A percentile compares a stretch with the other conserved stretches of the same genome.
Evolutionary conservation across 2,329 filamentous ascomycete species (phyloP).

Genomic region (Penicillium sp.): DNA sequence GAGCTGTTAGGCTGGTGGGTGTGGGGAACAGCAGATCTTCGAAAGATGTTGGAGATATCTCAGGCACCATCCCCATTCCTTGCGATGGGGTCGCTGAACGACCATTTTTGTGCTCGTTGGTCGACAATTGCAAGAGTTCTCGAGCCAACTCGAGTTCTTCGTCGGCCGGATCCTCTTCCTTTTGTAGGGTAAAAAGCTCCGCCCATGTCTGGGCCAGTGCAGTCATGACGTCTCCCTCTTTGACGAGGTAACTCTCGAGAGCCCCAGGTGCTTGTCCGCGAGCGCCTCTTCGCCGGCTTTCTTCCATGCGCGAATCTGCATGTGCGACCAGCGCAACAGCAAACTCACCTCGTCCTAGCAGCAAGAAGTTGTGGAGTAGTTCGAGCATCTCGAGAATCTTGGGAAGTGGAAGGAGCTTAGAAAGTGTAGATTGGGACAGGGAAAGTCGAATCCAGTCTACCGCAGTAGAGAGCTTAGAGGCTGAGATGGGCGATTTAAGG

Average conservation of each 20-base stretch:
- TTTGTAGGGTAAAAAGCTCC: conserved; percentile 71
- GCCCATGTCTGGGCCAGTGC: conserved; percentile 77
- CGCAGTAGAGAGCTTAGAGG: conserved; percentile 66
- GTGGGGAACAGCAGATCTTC: conserved; percentile 78
- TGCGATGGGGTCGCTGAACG: conserved; percentile 25
- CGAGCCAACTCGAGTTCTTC: conserved; percentile 80
- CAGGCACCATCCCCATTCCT: conserved; percentile 24
- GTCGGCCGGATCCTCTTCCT: conserved; percentile 70
- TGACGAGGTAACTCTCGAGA: conserved; percentile 66
- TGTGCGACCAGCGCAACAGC: conserved; percentile 81
- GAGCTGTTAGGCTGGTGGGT: conserved; percentile 67
- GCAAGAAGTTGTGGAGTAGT: conserved; percentile 79
- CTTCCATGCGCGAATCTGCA: conserved; percentile 75
- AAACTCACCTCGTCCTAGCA: conserved; percentile 87
- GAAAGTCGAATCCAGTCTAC: conserved; percentile 76
- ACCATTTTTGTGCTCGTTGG: conserved; percentile 37
- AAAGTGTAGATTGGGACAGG: conserved; percentile 78
- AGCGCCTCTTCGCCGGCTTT: conserved; percentile 62
- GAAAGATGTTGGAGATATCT: conserved; percentile 56
- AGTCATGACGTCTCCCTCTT: conserved; percentile 80
- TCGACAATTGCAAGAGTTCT: conserved; percentile 66
- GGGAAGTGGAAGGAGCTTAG: conserved; percentile 73
- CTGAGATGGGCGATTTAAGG: conserved; percentile 71
- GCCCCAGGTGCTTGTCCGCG: conserved; percentile 53
- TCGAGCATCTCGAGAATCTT: conserved; percentile 74